A percentile compares a stretch with the other conserved stretches of the same genome.
Conservation (phyloP, 129 eudicot species). For the Sambucus nigra region DNA sequence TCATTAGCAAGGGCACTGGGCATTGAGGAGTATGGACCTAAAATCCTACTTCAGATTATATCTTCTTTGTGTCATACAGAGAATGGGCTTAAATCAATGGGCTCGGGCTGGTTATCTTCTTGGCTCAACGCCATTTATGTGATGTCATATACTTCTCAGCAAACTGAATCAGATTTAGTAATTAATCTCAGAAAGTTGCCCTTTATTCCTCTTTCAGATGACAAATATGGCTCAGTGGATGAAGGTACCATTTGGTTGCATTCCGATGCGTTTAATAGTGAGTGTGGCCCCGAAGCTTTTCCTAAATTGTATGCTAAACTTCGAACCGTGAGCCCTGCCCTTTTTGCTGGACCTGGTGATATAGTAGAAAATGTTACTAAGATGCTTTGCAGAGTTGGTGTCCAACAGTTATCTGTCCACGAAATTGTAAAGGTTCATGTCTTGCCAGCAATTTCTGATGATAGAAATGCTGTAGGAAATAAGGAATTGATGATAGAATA, state of each 20-base stretch:
- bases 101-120: slow-evolving; percentile 62
- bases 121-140: slow-evolving; percentile 51
- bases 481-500: slow-evolving; percentile 56
- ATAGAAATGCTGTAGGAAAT: slow-evolving; percentile 17
- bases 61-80: slow-evolving; percentile 43
- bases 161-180: slow-evolving; percentile 38
- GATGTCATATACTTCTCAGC: not conserved
- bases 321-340: slow-evolving; percentile 31
- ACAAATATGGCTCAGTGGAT: slow-evolving; percentile 46
- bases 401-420: slow-evolving; percentile 66
- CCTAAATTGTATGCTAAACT: slow-evolving; percentile 28
- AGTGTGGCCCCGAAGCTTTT: slow-evolving; percentile 23
- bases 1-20: slow-evolving; percentile 67
- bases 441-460: slow-evolving; percentile 53
- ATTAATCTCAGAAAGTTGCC: slow-evolving; percentile 38
- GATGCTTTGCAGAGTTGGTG: slow-evolving; percentile 65
- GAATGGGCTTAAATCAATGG: slow-evolving; percentile 57
- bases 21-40: slow-evolving; percentile 69
- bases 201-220: slow-evolving; percentile 76
- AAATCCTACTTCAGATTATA: slow-evolving; percentile 38
- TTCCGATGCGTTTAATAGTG: slow-evolving; percentile 25
- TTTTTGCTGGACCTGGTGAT: slow-evolving; percentile 25
- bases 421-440: slow-evolving; percentile 61
- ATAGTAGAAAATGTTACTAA: slow-evolving; percentile 30
- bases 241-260: slow-evolving; percentile 78